A percentile compares a stretch with the other conserved stretches of the same genome.
Conservation (phyloP, 2,329 filamentous ascomycete genomes). For the Graphiopsis chlorocephala region DNA sequence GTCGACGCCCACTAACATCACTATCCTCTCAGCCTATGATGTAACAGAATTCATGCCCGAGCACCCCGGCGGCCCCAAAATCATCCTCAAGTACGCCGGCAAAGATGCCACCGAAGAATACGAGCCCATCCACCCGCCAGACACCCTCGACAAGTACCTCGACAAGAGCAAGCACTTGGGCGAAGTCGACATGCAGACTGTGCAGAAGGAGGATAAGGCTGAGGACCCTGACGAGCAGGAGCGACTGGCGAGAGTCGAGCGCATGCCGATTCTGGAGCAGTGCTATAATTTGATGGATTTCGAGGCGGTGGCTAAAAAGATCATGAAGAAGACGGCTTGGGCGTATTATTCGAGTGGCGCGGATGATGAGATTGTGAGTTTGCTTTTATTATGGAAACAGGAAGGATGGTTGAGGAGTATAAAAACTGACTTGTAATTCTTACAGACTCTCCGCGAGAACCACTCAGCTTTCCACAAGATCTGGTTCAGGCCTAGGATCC, state of each 20-base stretch:
- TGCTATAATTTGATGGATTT: constrained; percentile 97
- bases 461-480: constrained; percentile 95
- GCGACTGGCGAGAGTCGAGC: constrained; percentile 63
- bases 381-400: constrained; percentile 12
- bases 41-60: constrained; percentile 70
- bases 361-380: constrained; percentile 76
- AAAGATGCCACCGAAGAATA: constrained; percentile 93
- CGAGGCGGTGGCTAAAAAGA: constrained; percentile 80
- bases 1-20: not conserved
- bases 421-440: constrained; percentile 23
- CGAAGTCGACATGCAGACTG: constrained; percentile 82
- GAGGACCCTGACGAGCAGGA: constrained; percentile 69
- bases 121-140: constrained; percentile 83
- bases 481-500: constrained; percentile 87
- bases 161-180: constrained; percentile 83
- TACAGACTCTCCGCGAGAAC: constrained; percentile 87
- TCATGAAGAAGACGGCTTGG: constrained; percentile 98
- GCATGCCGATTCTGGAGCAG: constrained; percentile 77
- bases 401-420: not conserved
- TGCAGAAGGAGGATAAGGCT: constrained; percentile 64
- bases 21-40: constrained; percentile 55
- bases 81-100: constrained; percentile 95
- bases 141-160: constrained; percentile 80
- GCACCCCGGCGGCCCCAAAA: constrained; percentile 84
- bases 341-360: constrained; percentile 95